Base-by-base conservation (phyloP, 164 flowering plant species). In the Cinnamomum chago region DNA sequence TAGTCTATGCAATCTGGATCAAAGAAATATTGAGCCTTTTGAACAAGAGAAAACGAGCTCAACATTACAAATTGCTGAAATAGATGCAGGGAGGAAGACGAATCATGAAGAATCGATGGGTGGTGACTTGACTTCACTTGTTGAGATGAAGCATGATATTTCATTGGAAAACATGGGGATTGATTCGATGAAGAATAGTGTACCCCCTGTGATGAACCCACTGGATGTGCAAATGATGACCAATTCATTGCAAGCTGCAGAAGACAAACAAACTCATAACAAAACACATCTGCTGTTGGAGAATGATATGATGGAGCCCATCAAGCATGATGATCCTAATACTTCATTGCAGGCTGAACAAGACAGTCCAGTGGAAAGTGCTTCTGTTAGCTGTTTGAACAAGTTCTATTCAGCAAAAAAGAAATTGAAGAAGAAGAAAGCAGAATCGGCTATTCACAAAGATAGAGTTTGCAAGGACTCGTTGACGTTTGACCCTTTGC, bases 371-470 rank as follows among this genome's bases (percentile, higher is more conserved):
- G 30, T 17, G 67, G 25, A 5, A 22, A 50, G 23, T n/a, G 40
- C 51, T 22, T 74, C 70, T 67, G 27, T 22, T 74, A 22, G 51
- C 47, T 35, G 62, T 74, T 66, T 3, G 50, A 23, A 62, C 35
- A 30, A 12, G 22, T n/a, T 20, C 30, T 28, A 3, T 28, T 28
- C 68, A 27, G 3, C 5, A 12, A 65, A n/a, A 47, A 68, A 60
- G n/a, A 67, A 25, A 17, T 25, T 18, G 28, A 13, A 22, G 51
- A 52, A 64, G 64, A 17, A 28, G 64, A 67, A 50, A 40, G 20
- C 40, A 50, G 17, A 51, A 52, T n/a, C 40, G 23, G 7, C 10
- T 58, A 58, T 17, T 17, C n/a, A 58, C 0, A 10, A 58, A 17
- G 62, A 17, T 58, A n/a, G 22, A 58, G 62, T 3, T 18, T 17